Evolutionary conservation across 2,329 filamentous ascomycete species (phyloP).

Genomic region (Grosmannia serpens): DNA sequence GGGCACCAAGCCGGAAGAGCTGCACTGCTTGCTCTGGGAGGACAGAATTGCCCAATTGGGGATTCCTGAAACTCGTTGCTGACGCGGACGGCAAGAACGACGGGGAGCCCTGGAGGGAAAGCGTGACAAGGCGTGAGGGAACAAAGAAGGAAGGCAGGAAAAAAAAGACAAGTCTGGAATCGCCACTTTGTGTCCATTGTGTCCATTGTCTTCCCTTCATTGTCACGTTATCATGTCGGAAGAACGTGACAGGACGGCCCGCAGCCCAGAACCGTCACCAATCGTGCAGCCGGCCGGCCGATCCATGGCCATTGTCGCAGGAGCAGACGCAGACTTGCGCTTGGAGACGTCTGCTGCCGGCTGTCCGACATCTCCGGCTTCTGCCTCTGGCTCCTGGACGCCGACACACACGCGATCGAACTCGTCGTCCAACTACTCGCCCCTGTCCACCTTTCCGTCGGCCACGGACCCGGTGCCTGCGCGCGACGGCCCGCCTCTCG

Average conservation of each 20-base stretch:
- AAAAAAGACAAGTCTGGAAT: neutral
- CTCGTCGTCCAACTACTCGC: slow-evolving; percentile 6
- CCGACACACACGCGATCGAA: slow-evolving; percentile 4
- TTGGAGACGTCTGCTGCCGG: neutral
- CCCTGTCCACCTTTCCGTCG: slow-evolving; percentile 7
- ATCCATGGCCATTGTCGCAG: neutral
- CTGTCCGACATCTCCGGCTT: neutral
- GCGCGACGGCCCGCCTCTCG: neutral
- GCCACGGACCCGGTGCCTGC: slow-evolving; percentile 2
- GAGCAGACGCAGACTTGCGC: neutral
- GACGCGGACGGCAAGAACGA: neutral
- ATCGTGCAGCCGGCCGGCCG: neutral
- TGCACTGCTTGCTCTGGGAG: neutral
- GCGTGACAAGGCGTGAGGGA: no score
- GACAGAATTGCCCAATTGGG: neutral
- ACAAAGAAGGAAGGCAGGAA: neutral
- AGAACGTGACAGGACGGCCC: neutral
- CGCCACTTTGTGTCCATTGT: neutral
- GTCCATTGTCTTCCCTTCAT: neutral
- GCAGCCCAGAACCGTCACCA: neutral
- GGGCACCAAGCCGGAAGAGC: no score
- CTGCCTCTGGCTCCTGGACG: neutral
- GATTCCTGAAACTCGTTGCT: neutral
- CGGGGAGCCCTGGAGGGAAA: neutral
- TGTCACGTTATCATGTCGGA: neutral